Evolutionary conservation across 352 stramenopile species (phyloP).

Genomic region (Pythium sukuiense): DNA sequence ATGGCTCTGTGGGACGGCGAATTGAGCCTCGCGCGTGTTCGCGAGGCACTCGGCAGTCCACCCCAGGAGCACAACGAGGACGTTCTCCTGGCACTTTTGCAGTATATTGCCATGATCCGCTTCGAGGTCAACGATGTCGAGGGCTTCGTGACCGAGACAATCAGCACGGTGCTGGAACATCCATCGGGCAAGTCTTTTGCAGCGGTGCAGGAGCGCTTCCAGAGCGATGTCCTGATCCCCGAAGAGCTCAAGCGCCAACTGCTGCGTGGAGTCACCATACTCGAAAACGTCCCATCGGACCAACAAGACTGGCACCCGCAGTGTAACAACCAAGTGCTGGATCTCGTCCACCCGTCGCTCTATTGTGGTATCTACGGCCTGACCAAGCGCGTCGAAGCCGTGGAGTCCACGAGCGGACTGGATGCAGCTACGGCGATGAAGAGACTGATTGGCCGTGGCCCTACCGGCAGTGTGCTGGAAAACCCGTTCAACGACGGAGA

Average conservation of each 20-base stretch:
- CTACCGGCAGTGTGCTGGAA: neutral
- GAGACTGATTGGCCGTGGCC: neutral
- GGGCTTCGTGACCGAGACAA: neutral
- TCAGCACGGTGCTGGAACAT: neutral
- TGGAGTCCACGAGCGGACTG: neutral
- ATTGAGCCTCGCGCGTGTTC: neutral
- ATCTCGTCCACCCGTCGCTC: conserved; percentile 62
- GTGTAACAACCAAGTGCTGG: conserved; percentile 44
- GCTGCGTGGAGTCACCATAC: neutral
- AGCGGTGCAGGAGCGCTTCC: neutral
- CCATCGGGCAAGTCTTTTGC: neutral
- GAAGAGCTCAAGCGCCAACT: neutral
- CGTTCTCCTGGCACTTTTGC: neutral
- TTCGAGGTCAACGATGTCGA: neutral
- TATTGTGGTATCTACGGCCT: conserved; percentile 37
- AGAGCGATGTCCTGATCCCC: neutral
- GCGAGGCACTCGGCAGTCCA: neutral
- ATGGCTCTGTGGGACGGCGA: neutral
- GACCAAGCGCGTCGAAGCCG: neutral
- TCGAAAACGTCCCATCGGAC: conserved; percentile 39
- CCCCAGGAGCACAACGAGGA: neutral
- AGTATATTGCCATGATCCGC: neutral
- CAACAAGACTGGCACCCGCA: conserved; percentile 56
- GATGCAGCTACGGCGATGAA: neutral
- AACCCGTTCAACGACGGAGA: neutral